Evolutionary conservation across 2,329 filamentous ascomycete species (phyloP).

Genomic region (Pseudogymnoascus sp.): DNA sequence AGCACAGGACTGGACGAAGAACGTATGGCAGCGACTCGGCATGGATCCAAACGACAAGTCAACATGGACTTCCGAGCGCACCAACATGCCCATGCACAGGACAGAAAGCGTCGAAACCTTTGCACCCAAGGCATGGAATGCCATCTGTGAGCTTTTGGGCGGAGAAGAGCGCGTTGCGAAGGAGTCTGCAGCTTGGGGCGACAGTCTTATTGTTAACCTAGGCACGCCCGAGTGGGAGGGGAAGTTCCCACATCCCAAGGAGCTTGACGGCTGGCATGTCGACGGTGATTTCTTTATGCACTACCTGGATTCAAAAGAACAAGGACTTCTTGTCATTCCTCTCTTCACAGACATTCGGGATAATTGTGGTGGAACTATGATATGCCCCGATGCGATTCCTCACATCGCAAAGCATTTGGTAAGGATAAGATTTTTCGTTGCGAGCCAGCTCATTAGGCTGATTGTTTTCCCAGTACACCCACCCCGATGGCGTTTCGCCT

Average conservation of each 20-base stretch:
- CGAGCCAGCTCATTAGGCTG: not conserved
- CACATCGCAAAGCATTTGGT: slow-evolving; percentile 47
- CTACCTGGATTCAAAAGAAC: slow-evolving; percentile 62
- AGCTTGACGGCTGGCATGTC: slow-evolving; percentile 55
- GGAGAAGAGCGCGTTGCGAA: slow-evolving; percentile 47
- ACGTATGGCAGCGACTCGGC: slow-evolving; percentile 55
- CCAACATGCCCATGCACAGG: slow-evolving; percentile 56
- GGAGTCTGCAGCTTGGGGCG: slow-evolving; percentile 49
- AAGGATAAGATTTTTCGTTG: slow-evolving; percentile 11
- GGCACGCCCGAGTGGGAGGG: slow-evolving; percentile 46
- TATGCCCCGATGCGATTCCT: slow-evolving; percentile 52
- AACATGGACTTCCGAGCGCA: slow-evolving; percentile 55
- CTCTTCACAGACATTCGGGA: slow-evolving; percentile 55
- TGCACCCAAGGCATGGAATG: slow-evolving; percentile 56
- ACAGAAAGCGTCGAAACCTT: slow-evolving; percentile 45
- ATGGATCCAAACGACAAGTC: slow-evolving; percentile 54
- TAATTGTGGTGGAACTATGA: slow-evolving; percentile 54
- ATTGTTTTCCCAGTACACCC: slow-evolving; percentile 33
- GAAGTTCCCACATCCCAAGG: slow-evolving; percentile 40
- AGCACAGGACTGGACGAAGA: slow-evolving; percentile 38
- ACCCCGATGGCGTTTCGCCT: slow-evolving; percentile 58
- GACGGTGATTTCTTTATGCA: slow-evolving; percentile 67
- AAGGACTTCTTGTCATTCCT: slow-evolving; percentile 59
- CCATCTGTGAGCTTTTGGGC: slow-evolving; percentile 57
- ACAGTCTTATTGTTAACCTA: slow-evolving; percentile 62